Conservation (phyloP, 164 flowering plant species). For the Echeveria elegans region DNA sequence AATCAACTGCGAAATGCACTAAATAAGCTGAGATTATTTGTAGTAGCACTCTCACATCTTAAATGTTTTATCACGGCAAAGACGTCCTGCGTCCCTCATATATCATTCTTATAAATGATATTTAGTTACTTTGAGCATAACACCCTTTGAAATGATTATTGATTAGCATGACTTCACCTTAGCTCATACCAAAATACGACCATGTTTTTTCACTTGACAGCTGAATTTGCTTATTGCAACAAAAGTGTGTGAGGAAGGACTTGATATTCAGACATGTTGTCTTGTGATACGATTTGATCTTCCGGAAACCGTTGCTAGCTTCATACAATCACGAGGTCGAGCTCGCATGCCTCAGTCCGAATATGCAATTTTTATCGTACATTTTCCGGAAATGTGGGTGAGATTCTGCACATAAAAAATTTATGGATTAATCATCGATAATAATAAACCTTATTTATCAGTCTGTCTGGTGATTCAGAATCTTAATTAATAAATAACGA, state of each 20-base stretch:
- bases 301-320: constrained; percentile 88
- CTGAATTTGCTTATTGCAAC: constrained; percentile 90
- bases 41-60: not conserved
- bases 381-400: no score
- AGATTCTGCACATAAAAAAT: no score
- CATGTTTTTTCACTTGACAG: constrained; percentile 29
- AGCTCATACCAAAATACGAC: not conserved
- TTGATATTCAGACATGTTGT: constrained; percentile 95
- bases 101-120: not conserved
- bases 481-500: no score
- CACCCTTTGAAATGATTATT: not conserved
- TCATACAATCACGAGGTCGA: constrained; percentile 95
- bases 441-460: no score
- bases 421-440: no score
- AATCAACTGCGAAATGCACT: not conserved
- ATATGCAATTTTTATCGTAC: no score
- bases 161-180: not conserved
- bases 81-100: not conserved
- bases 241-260: constrained; percentile 97
- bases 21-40: not conserved
- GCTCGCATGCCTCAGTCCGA: constrained; percentile 96
- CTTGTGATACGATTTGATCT: constrained; percentile 91
- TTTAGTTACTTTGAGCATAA: not conserved
- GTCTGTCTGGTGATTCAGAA: no score
- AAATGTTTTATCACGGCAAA: not conserved